Percentiles rank a stretch among this genome's conserved stretches.
Conservation (phyloP, 192 early-diverging fungal species). For the Jimgerdemannia flammicorona region DNA sequence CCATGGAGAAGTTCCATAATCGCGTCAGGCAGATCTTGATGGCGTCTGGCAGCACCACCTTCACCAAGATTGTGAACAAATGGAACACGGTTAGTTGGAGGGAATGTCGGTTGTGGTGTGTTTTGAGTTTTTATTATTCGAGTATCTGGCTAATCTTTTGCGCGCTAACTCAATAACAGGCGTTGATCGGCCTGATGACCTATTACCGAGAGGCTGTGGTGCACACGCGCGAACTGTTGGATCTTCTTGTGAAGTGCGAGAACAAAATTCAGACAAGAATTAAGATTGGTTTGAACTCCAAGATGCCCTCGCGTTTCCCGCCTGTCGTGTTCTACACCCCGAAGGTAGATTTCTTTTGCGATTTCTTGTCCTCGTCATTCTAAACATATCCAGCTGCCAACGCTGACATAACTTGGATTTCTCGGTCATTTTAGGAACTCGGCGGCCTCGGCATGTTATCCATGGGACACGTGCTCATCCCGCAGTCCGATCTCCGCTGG, state of each 20-base stretch:
- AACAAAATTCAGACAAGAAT: constrained; percentile 99
- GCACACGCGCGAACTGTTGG: constrained; percentile 93
- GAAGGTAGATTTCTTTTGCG: neutral
- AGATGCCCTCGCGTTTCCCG: constrained; percentile 97
- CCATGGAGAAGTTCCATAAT: constrained; percentile 90
- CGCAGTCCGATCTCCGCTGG: constrained; percentile 96
- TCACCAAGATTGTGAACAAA: constrained; percentile 99
- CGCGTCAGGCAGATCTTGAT: constrained; percentile 97
- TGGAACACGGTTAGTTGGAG: constrained; percentile 56
- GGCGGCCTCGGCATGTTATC: constrained; percentile 98
- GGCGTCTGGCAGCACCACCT: constrained; percentile 95
- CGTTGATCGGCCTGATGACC: constrained; percentile 94
- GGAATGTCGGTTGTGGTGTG: neutral
- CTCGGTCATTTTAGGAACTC: constrained; percentile 56
- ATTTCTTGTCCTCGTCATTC: neutral
- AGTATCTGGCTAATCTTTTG: constrained; percentile 17
- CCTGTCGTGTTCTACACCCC: constrained; percentile 78
- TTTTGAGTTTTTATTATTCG: constrained; percentile 12
- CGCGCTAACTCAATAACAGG: constrained; percentile 23
- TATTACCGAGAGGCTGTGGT: constrained; percentile 98
- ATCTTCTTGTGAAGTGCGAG: constrained; percentile 96
- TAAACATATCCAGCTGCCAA: neutral
- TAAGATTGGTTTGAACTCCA: constrained; percentile 99
- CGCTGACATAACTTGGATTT: neutral
- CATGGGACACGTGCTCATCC: constrained; percentile 98